Conservation (phyloP, 176 grass and related monocot genomes). For the Oryza officinalis region DNA sequence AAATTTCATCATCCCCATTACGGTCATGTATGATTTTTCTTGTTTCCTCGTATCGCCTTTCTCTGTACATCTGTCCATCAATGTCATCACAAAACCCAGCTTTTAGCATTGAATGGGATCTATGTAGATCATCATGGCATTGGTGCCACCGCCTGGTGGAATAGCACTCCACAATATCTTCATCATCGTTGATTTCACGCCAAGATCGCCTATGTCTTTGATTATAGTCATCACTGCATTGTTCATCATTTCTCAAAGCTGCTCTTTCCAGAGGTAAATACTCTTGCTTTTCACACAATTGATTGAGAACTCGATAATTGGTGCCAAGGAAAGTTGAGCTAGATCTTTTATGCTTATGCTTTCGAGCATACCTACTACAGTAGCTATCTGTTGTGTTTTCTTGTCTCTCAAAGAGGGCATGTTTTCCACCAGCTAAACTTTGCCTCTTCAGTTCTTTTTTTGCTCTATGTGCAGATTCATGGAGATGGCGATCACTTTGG, state of each 20-base stretch:
- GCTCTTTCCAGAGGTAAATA: constrained; percentile 30
- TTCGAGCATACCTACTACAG: constrained; percentile 27
- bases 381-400: constrained; percentile 40
- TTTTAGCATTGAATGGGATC: constrained; percentile 40
- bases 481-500: background rate
- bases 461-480: constrained; percentile 29
- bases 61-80: constrained; percentile 33
- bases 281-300: constrained; percentile 24
- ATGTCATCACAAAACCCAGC: constrained; percentile 28
- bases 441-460: constrained; percentile 33
- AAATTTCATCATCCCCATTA: constrained; percentile 28
- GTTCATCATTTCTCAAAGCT: constrained; percentile 20
- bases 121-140: background rate
- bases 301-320: constrained; percentile 6
- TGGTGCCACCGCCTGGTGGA: constrained; percentile 28
- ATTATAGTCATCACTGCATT: constrained; percentile 19
- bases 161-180: constrained; percentile 26
- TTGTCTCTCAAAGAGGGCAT: constrained; percentile 37
- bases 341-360: constrained; percentile 40
- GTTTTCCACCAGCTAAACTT: constrained; percentile 8
- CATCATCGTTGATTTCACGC: constrained; percentile 36
- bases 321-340: constrained; percentile 35
- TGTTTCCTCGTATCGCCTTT: constrained; percentile 39
- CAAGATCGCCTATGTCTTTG: constrained; percentile 4
- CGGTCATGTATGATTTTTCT: constrained; percentile 25